A percentile compares a stretch with the other conserved stretches of the same genome.
Conservation (phyloP, 441 rosid genomes). For the Adansonia gregorii region DNA sequence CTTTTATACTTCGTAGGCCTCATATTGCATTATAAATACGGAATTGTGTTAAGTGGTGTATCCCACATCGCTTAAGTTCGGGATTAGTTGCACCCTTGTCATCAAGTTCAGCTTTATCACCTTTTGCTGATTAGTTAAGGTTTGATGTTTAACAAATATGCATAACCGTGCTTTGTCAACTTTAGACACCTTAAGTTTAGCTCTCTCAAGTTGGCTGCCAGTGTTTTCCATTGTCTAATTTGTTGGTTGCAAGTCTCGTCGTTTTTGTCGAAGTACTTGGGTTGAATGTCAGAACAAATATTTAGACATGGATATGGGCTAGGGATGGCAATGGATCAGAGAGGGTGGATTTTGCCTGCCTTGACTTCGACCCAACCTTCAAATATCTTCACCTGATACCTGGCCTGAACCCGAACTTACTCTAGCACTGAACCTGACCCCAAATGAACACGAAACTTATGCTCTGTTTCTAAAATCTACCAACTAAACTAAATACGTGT, state of each 20-base stretch:
- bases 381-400: too few species aligned
- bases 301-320: too few species aligned
- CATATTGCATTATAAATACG: background rate
- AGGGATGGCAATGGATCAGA: too few species aligned
- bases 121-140: background rate
- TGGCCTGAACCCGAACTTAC: too few species aligned
- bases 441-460: too few species aligned
- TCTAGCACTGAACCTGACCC: too few species aligned
- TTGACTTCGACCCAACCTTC: too few species aligned
- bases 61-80: background rate
- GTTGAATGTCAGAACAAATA: too few species aligned
- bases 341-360: too few species aligned
- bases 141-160: background rate
- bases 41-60: background rate
- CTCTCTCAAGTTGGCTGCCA: background rate
- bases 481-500: too few species aligned
- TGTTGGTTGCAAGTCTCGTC: background rate
- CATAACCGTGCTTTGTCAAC: background rate
- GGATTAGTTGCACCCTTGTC: conserved; percentile 17
- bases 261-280: too few species aligned
- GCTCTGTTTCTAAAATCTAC: too few species aligned
- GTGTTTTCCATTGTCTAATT: background rate
- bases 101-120: background rate
- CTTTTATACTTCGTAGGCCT: background rate
- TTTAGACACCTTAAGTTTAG: background rate